Evolutionary conservation across 1,139 yeast genomes (phyloP), one percentile per base, ranked within the genome.

Genomic region (Geotrichum restrictum): DNA sequence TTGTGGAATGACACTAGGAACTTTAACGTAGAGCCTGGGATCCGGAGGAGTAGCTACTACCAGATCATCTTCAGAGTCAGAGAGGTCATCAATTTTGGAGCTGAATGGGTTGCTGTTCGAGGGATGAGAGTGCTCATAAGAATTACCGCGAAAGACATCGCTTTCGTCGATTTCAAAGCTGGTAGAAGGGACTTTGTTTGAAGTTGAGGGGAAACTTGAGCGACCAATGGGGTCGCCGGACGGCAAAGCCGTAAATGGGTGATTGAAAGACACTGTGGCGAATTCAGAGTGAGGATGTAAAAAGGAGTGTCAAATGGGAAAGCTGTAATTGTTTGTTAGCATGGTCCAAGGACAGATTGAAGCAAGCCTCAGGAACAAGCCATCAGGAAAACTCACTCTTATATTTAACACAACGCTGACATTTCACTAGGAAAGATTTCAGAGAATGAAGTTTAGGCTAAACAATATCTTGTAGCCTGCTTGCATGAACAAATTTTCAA

Each of bases 81-180:
- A 27, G 5, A 13, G 14, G 14, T n/a, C 37, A 16, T 34, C 37
- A 13, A n/a, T 10, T 16, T 34, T 34, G 37, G 37, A n/a, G 8
- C 19, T n/a, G 19, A 34, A n/a, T n/a, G 19, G 19, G n/a, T 34
- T 34, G 18, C 19, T 7, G 8, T n/a, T n/a, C 5, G 37, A 34
- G 5, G 37, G 8, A 34, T 16, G 14, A 10, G 37, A 34, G n/a
- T 34, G 37, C 16, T 31, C 18, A 10, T 11, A 21, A 4, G 45
- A 42, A 18, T 14, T 21, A 5, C 18, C 8, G 1, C 36, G 5
- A 14, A n/a, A 8, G 8, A n/a, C 37, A 3, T 51, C 41, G 22
- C 45, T 51, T 39, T 57, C 61, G 53, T 59, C 62, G 16, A 59
- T 53, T 16, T 59, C 63, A 34, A 60, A 54, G 29, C 56, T 51